Percentiles rank a stretch among this genome's conserved stretches.
Evolutionary conservation across 306 rosid species (phyloP).

Genomic region (Ochetophila trinervis): DNA sequence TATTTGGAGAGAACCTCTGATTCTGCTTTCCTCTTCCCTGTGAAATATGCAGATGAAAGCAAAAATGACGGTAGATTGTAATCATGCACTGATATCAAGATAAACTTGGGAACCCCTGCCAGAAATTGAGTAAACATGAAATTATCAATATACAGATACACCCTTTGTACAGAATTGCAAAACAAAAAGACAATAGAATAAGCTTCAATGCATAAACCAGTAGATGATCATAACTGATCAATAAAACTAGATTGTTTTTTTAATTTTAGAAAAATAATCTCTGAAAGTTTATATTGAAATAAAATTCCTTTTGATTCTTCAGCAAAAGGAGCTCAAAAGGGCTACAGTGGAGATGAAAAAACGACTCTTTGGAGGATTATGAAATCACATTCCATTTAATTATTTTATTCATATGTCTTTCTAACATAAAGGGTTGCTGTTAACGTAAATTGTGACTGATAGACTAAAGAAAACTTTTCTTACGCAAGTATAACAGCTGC

Average conservation of each 20-base stretch:
- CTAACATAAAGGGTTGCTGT: too few species aligned
- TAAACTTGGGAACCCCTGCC: slow-evolving; percentile 85
- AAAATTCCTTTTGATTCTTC: too few species aligned
- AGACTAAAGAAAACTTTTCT: too few species aligned
- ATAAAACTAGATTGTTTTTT: not conserved
- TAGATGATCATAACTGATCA: not conserved
- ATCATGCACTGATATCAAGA: slow-evolving; percentile 88
- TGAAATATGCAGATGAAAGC: slow-evolving; percentile 85
- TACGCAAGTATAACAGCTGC: not conserved
- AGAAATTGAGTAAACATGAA: slow-evolving; percentile 13
- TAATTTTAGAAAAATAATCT: not conserved
- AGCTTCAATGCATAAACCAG: not conserved
- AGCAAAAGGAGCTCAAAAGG: too few species aligned
- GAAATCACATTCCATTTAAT: too few species aligned
- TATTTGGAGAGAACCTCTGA: slow-evolving; percentile 92
- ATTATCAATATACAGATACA: not conserved
- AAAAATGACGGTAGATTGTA: slow-evolving; percentile 79
- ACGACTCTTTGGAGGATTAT: too few species aligned
- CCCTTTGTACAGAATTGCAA: slow-evolving; percentile 3
- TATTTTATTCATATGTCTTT: too few species aligned
- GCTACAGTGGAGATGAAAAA: too few species aligned
- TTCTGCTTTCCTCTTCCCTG: slow-evolving; percentile 97
- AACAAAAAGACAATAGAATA: not conserved
- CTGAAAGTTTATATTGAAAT: too few species aligned
- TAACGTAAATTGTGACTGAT: too few species aligned